These are phyloP conservation scores for Schwanniomyces pseudopolymorphus DNA, from an alignment of 805 yeast species.

Conservation along the genomic window DNA sequence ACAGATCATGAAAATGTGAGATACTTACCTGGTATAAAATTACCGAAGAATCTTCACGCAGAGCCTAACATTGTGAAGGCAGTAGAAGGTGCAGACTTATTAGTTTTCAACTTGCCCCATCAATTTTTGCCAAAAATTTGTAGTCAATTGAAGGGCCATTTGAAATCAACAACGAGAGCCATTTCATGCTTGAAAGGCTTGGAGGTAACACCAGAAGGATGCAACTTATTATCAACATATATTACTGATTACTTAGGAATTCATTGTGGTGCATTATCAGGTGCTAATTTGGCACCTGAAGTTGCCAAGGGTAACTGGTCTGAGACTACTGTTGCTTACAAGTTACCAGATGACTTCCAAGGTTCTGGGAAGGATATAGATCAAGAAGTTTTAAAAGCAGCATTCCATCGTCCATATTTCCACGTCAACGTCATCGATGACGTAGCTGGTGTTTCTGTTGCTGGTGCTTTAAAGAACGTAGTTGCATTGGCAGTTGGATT, in stretches of 20 bases:
- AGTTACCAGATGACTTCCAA: constrained; percentile 64
- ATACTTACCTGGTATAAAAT: constrained; percentile 83
- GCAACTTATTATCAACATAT: constrained; percentile 75
- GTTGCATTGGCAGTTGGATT: constrained; percentile 96
- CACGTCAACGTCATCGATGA: constrained; percentile 91
- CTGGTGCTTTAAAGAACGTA: constrained; percentile 96
- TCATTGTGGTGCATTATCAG: constrained; percentile 93
- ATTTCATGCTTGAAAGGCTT: constrained; percentile 95
- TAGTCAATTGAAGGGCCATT: constrained; percentile 72
- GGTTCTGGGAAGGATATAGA: constrained; percentile 74
- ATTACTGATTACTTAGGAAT: constrained; percentile 80
- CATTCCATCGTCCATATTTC: constrained; percentile 97
- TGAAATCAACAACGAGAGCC: constrained; percentile 73
- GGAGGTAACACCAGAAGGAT: constrained; percentile 83
- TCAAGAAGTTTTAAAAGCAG: constrained; percentile 64
- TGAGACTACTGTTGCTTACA: constrained; percentile 95
- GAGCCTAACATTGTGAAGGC: constrained; percentile 79
- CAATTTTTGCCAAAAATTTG: constrained; percentile 85
- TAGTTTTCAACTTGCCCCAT: constrained; percentile 95
- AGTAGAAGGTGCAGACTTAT: constrained; percentile 77
- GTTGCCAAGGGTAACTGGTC: constrained; percentile 96
- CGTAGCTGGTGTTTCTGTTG: constrained; percentile 93
- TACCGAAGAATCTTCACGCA: constrained; percentile 86
- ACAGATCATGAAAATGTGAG: constrained; percentile 89
- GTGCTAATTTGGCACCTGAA: constrained; percentile 97